Evolutionary conservation across 2,329 filamentous ascomycete genomes (phyloP), one percentile per base, ranked within the genome.

Genomic region (Fusarium proliferatum): DNA sequence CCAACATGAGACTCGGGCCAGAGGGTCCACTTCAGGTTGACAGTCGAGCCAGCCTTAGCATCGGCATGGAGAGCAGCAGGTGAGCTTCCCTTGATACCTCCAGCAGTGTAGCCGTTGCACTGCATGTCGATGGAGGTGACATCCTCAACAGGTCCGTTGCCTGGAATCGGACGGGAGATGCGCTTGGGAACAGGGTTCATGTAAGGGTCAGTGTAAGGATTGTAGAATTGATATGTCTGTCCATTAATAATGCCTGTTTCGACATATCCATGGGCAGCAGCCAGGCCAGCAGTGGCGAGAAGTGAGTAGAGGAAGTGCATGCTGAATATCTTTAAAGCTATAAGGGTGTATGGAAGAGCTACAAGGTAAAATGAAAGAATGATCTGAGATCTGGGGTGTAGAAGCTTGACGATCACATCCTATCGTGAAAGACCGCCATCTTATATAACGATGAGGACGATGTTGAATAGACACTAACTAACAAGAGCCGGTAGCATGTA

Each of bases 91-190:
- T 80, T 77, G 62, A 83, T 77, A 26, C 87, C 87, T 12, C 85
- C 86, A 21, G 80, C 86, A 8, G 85, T 82, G 60, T 85, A 87
- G 28, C 88, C 87, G 51, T 86, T 86, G 80, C 89, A 91, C 76
- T 90, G 88, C 12, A 91, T 60, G 69, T 90, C 89, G 63, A 85
- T 82, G 17, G 84, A 82, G 4, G 84, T 84, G 12, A 90, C 78
- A 63, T 90, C 86, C 63, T 86, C 80, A 28, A 91, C 85, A 1
- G 89, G 88, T 7, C 89, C 88, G 78, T 90, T 90, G 42, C 88
- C 88, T 65, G 87, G 84, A 63, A 91, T 85, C 12, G 83, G 82
- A 23, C 89, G 86, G n/a, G 88, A 88, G 77, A 90, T 86, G n/a
- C 88, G 84, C 48, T 86, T 72, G 21, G 86, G 86, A 52, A 62